Conservation (phyloP, 768 basidiomycete genomes). For the Lactarius trivialis region DNA sequence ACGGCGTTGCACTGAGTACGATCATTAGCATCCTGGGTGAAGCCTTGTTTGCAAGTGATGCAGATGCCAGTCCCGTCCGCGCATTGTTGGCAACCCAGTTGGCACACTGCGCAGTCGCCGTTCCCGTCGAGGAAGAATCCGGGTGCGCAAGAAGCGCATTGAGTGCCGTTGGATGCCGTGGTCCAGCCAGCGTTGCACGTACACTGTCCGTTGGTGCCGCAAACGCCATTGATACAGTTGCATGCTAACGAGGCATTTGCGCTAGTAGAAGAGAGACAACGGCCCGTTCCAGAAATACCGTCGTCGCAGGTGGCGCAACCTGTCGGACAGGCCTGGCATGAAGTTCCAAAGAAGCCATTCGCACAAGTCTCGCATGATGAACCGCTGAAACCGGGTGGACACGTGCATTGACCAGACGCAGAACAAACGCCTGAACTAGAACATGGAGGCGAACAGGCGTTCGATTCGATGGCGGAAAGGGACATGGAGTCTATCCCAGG, state of each 20-base stretch:
- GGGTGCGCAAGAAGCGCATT: constrained; percentile 64
- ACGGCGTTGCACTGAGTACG: constrained; percentile 57
- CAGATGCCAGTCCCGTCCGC: constrained; percentile 64
- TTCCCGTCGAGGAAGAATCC: constrained; percentile 78
- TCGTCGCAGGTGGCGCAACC: constrained; percentile 71
- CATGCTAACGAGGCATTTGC: constrained; percentile 57
- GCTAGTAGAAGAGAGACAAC: constrained; percentile 50
- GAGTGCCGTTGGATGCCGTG: constrained; percentile 60
- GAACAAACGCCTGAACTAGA: constrained; percentile 68
- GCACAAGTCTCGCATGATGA: constrained; percentile 74
- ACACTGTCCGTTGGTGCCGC: constrained; percentile 62
- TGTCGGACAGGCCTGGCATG: constrained; percentile 61
- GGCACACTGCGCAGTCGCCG: constrained; percentile 63
- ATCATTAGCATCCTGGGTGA: constrained; percentile 60
- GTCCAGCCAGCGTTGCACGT: constrained; percentile 75
- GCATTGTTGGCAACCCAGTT: constrained; percentile 66
- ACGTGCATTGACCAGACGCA: constrained; percentile 61
- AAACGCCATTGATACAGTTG: constrained; percentile 78
- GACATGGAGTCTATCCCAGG: constrained; percentile 48
- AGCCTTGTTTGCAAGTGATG: constrained; percentile 61
- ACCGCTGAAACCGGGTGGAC: constrained; percentile 69
- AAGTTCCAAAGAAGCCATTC: constrained; percentile 66
- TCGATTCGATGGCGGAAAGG: constrained; percentile 65
- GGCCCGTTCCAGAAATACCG: constrained; percentile 71
- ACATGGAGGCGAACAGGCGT: constrained; percentile 70